These are phyloP conservation scores for Fusarium cyanostomum DNA, from an alignment of 2,329 filamentous ascomycete species.

Conservation along the genomic window DNA sequence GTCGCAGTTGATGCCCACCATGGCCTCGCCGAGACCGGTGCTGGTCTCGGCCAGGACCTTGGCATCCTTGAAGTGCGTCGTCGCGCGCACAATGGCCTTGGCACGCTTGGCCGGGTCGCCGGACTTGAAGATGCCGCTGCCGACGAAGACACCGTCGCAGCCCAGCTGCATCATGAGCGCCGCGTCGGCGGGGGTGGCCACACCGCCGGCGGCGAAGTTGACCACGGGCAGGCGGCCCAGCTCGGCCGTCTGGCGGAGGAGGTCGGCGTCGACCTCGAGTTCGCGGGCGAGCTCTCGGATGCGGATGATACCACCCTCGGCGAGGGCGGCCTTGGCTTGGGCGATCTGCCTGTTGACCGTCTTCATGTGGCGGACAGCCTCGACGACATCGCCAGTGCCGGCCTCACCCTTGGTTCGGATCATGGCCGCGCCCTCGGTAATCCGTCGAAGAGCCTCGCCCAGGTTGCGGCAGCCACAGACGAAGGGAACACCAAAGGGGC, in stretches of 20 bases:
- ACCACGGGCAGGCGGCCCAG: constrained; percentile 91
- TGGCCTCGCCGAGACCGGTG: constrained; percentile 92
- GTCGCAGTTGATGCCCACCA: constrained; percentile 93
- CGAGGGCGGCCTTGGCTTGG: constrained; percentile 78
- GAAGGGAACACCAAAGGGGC: constrained; percentile 83
- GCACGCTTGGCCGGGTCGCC: constrained; percentile 90
- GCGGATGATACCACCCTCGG: constrained; percentile 59
- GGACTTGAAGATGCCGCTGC: constrained; percentile 96
- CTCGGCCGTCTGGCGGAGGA: constrained; percentile 88
- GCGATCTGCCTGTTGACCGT: constrained; percentile 86
- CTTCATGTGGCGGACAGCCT: constrained; percentile 96
- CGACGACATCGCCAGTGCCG: constrained; percentile 95
- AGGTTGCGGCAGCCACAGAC: constrained; percentile 97
- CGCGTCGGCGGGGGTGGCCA: constrained; percentile 98
- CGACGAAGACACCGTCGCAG: constrained; percentile 97
- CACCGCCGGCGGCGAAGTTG: constrained; percentile 97
- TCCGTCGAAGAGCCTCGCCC: constrained; percentile 89
- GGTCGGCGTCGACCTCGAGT: constrained; percentile 77
- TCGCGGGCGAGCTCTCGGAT: constrained; percentile 81
- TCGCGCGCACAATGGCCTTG: constrained; percentile 92
- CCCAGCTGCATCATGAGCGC: constrained; percentile 98
- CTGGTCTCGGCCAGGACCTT: constrained; percentile 88
- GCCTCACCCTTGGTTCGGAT: constrained; percentile 99
- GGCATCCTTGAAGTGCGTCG: constrained; percentile 88
- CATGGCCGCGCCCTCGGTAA: constrained; percentile 96